phyloP scores from a whole-genome alignment of 441 rosid genomes.

The Eruca vesicaria region DNA sequence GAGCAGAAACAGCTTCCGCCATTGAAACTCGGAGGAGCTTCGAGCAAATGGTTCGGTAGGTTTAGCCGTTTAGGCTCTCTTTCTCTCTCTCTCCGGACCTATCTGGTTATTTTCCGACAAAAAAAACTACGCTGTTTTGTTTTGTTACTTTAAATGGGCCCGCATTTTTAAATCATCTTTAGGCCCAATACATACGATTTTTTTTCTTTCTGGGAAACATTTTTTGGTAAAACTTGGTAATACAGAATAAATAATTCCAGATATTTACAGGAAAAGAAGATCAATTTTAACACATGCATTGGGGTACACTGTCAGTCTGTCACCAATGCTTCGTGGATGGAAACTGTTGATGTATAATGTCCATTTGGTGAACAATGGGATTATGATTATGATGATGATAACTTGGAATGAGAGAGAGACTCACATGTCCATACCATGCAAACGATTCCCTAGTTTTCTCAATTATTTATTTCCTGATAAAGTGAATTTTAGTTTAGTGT shows the following conservation, averaged over 20 bases:
- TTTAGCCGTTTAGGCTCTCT: too few species aligned
- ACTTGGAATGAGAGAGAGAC: not conserved
- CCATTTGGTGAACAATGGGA: constrained; percentile 13
- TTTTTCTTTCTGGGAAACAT: too few species aligned
- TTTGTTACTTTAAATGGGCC: too few species aligned
- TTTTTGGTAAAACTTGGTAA: too few species aligned
- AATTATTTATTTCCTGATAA: not conserved
- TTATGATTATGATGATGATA: not conserved
- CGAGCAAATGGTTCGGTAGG: too few species aligned
- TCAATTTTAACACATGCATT: not conserved
- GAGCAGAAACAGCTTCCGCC: constrained; percentile 60
- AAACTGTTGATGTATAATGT: not conserved
- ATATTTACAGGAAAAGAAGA: too few species aligned
- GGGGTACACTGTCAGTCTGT: not conserved
- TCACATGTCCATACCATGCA: not conserved
- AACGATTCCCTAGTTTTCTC: not conserved
- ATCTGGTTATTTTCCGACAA: too few species aligned
- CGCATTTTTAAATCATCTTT: too few species aligned
- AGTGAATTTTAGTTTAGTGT: not conserved
- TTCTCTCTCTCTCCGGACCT: too few species aligned
- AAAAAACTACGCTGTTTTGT: too few species aligned
- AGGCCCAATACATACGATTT: too few species aligned
- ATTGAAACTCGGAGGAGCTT: constrained; percentile 43
- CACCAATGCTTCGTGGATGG: constrained; percentile 36
- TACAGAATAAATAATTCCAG: too few species aligned